Conservation (phyloP, 306 rosid genomes). For the Macrotyloma uniflorum region DNA sequence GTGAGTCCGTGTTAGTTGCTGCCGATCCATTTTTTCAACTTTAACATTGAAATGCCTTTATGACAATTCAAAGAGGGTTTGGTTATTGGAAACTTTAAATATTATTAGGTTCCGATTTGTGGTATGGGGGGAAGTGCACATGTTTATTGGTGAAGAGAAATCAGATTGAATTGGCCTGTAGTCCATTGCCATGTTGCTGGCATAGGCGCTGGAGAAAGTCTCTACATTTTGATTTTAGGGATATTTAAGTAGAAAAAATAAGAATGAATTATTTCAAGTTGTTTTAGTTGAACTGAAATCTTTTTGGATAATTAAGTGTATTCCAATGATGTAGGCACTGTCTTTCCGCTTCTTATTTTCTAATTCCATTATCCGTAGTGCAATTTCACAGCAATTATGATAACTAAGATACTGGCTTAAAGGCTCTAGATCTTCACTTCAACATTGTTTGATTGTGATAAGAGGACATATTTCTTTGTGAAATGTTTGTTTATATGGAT, state of each 20-base stretch:
- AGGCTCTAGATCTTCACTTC: not conserved
- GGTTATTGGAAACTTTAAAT: not conserved
- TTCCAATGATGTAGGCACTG: not conserved
- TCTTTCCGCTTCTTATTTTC: slow-evolving; percentile 9
- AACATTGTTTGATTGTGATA: slow-evolving; percentile 1
- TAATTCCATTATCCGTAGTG: not conserved
- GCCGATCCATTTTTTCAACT: not conserved
- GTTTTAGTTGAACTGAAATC: slow-evolving; percentile 29
- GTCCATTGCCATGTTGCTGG: not conserved
- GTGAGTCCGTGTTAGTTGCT: slow-evolving; percentile 1
- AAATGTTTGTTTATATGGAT: not conserved
- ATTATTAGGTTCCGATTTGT: not conserved
- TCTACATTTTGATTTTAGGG: not conserved
- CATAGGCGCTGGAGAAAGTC: not conserved
- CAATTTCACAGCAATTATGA: slow-evolving; percentile 26
- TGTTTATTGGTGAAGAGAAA: slow-evolving; percentile 10
- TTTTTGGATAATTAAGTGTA: not conserved
- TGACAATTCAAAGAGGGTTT: not conserved
- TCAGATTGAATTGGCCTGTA: not conserved
- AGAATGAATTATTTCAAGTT: not conserved
- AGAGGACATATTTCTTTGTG: not conserved
- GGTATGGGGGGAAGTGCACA: not conserved
- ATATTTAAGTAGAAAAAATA: not conserved
- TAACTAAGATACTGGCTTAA: slow-evolving; percentile 6
- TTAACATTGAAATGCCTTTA: not conserved